Conservation (phyloP, 805 yeast genomes). For the Candida mattraensis region DNA sequence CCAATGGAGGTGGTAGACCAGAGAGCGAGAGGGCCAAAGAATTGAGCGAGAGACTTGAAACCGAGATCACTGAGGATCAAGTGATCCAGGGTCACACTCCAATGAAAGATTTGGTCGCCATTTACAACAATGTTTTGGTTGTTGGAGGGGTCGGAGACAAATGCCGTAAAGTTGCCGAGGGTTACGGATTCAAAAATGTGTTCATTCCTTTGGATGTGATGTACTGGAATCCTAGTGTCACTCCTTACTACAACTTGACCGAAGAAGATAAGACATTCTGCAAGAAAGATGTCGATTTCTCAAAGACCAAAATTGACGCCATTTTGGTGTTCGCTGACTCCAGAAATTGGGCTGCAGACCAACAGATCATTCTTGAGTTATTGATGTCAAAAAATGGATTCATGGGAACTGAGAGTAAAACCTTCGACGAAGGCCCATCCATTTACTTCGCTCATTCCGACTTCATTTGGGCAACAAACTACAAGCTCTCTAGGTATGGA, state of each 20-base stretch:
- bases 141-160: conserved; percentile 88
- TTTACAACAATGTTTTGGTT: conserved; percentile 72
- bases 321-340: conserved; percentile 89
- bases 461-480: conserved; percentile 91
- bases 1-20: conserved; percentile 91
- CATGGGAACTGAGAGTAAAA: conserved; percentile 77
- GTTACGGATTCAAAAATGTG: conserved; percentile 81
- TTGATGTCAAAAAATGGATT: conserved; percentile 73
- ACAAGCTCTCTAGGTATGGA: conserved; percentile 78
- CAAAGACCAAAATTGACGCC: conserved; percentile 69
- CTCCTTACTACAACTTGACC: conserved; percentile 78
- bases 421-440: conserved; percentile 75
- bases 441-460: conserved; percentile 90
- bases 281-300: conserved; percentile 60
- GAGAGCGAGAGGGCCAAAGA: conserved; percentile 75
- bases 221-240: conserved; percentile 83
- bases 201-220: conserved; percentile 79
- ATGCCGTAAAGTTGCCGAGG: conserved; percentile 78
- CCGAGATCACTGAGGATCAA: conserved; percentile 69
- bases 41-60: conserved; percentile 57
- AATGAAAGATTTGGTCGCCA: conserved; percentile 74
- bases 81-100: conserved; percentile 94
- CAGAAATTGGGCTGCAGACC: conserved; percentile 91
- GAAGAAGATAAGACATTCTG: conserved; percentile 65
- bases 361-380: conserved; percentile 82